phyloP scores from a whole-genome alignment of 345 rosid species.

The Syzygium grande region DNA sequence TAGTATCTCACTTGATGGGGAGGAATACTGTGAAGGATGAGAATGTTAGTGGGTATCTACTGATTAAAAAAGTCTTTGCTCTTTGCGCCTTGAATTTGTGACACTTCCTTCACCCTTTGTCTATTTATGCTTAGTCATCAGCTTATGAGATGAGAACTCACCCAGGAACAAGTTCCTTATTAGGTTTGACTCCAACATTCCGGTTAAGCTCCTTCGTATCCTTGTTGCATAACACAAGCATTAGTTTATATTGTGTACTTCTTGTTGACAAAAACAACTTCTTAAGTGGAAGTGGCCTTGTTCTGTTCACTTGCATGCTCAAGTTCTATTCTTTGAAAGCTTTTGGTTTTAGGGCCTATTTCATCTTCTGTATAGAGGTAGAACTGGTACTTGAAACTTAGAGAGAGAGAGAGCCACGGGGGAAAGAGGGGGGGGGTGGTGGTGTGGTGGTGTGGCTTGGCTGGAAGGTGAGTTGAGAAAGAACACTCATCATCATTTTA shows the following conservation, averaged over 20 bases:
- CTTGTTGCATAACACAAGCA: background rate
- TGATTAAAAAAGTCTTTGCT: background rate
- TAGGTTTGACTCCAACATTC: background rate
- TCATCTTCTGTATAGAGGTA: background rate
- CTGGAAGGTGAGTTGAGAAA: background rate
- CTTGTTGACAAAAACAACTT: background rate
- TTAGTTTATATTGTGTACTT: background rate
- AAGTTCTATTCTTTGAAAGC: background rate
- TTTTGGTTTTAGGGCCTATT: background rate
- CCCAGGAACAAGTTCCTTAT: background rate
- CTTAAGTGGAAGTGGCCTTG: background rate
- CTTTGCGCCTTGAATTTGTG: background rate
- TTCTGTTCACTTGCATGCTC: background rate
- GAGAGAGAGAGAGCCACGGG: background rate
- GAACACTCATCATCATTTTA: background rate
- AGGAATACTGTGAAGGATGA: background rate
- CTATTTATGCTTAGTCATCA: background rate
- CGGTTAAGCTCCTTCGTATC: background rate
- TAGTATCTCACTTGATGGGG: background rate
- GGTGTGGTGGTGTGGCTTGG: no score
- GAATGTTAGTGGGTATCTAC: background rate
- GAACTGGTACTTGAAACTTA: background rate
- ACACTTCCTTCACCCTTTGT: background rate
- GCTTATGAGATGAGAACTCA: background rate
- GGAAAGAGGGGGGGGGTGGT: background rate